These are phyloP conservation scores for Hypomyces rosellus DNA, from an alignment of 2,329 filamentous ascomycete genomes.

Conservation along the genomic window DNA sequence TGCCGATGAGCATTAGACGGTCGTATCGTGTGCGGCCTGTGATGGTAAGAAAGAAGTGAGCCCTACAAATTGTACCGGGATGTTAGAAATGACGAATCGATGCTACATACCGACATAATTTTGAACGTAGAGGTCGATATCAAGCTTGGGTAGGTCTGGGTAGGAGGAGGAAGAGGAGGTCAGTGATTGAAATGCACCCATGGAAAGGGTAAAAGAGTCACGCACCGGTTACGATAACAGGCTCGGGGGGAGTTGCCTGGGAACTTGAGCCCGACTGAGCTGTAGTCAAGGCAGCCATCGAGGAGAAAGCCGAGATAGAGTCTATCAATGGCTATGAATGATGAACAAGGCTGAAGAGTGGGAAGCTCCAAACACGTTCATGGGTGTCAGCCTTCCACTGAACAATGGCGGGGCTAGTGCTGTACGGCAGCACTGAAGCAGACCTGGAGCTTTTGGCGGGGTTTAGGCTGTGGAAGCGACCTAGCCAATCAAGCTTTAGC, in stretches of 20 bases:
- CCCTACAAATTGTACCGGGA: not conserved
- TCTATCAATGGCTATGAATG: not conserved
- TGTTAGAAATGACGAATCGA: not conserved
- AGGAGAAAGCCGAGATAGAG: not conserved
- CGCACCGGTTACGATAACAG: slow-evolving; percentile 38
- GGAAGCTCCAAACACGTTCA: slow-evolving; percentile 1
- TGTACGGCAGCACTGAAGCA: not conserved
- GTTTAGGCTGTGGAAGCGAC: not conserved
- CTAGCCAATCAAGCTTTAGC: too few species aligned
- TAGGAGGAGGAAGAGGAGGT: not conserved
- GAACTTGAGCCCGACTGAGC: slow-evolving; percentile 6
- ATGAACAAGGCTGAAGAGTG: slow-evolving; percentile 8
- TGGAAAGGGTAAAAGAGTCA: not conserved
- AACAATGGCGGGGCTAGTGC: slow-evolving; percentile 6
- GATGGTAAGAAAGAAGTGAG: not conserved
- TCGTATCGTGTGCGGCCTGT: slow-evolving; percentile 74
- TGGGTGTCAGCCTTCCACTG: slow-evolving; percentile 10
- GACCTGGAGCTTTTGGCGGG: not conserved
- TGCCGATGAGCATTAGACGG: slow-evolving; percentile 76
- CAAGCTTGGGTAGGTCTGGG: slow-evolving; percentile 75
- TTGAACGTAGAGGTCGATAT: slow-evolving; percentile 82
- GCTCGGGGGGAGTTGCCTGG: slow-evolving; percentile 11
- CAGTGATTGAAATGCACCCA: not conserved
- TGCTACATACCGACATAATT: slow-evolving; percentile 69
- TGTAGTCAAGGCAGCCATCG: slow-evolving; percentile 5